These are phyloP conservation scores for Prunella vulgaris DNA, from an alignment of 257 asterid genomes.

Conservation along the genomic window DNA sequence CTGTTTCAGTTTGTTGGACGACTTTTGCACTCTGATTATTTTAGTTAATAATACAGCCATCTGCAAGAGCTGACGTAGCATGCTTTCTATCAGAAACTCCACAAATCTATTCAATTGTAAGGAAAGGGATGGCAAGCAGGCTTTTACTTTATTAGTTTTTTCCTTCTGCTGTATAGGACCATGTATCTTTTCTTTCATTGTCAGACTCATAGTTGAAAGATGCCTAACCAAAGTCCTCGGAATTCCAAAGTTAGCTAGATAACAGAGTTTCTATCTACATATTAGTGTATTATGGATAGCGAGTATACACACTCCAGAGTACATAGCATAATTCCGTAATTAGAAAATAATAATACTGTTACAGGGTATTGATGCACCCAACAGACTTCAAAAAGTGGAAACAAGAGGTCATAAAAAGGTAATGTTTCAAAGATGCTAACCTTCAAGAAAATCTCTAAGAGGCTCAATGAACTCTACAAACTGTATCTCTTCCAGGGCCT, in stretches of 20 bases:
- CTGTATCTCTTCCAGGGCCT: constrained; percentile 91
- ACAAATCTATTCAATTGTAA: background rate
- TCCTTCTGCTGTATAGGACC: background rate
- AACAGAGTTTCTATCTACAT: background rate
- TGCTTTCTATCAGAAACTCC: background rate
- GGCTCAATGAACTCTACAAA: constrained; percentile 73
- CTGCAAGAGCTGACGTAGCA: background rate
- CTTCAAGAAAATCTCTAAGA: constrained; percentile 82
- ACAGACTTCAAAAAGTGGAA: background rate
- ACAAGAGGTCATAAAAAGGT: background rate
- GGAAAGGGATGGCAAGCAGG: background rate
- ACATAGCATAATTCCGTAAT: background rate
- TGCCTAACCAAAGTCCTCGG: background rate
- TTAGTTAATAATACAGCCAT: background rate
- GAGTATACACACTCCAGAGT: background rate
- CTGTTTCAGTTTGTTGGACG: background rate
- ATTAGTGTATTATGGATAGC: background rate
- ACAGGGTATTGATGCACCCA: background rate
- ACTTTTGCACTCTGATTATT: background rate
- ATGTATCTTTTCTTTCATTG: background rate
- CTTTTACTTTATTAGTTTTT: background rate
- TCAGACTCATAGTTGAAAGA: background rate
- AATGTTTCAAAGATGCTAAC: constrained; percentile 28
- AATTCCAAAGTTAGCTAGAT: background rate
- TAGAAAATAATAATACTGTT: background rate